These are phyloP conservation scores for Penicillium odoratum DNA, from an alignment of 495 filamentous ascomycete species.

Conservation along the genomic window DNA sequence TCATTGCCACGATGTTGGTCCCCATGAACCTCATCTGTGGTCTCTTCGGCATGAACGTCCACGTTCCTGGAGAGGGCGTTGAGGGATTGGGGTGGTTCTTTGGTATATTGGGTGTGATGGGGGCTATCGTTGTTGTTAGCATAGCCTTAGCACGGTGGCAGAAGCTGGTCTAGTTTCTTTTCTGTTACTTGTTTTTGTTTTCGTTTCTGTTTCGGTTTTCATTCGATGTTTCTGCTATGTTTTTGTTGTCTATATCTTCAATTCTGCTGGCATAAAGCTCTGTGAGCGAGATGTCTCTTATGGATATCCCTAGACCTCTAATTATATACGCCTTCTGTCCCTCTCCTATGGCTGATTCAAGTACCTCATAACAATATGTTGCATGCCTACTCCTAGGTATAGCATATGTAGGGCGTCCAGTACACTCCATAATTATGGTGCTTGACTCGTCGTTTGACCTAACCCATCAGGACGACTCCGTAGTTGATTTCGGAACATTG, in stretches of 20 bases:
- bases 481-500: too few relatives aligned
- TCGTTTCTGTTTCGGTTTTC: not conserved
- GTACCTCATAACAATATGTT: too few relatives aligned
- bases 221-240: not conserved
- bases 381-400: too few relatives aligned
- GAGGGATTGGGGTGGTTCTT: constrained; percentile 72
- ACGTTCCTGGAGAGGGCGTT: constrained; percentile 65
- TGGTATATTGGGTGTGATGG: constrained; percentile 69
- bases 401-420: too few relatives aligned
- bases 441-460: too few relatives aligned
- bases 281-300: constrained; percentile 2
- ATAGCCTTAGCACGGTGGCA: constrained; percentile 48
- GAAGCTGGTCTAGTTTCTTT: constrained; percentile 36
- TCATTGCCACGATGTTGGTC: constrained; percentile 90
- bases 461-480: too few relatives aligned
- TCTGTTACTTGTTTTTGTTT: not conserved
- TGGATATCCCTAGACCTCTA: not conserved
- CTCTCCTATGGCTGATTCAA: too few relatives aligned
- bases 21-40: constrained; percentile 96
- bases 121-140: constrained; percentile 56
- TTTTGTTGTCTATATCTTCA: not conserved
- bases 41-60: constrained; percentile 97
- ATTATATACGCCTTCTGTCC: not conserved
- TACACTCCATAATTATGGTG: too few relatives aligned
- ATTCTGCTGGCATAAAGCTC: constrained; percentile 1